Percentiles rank a stretch among this genome's conserved stretches.
Evolutionary conservation across 1,139 yeast species (phyloP).

Genomic region (Zygotorulaspora mrakii): DNA sequence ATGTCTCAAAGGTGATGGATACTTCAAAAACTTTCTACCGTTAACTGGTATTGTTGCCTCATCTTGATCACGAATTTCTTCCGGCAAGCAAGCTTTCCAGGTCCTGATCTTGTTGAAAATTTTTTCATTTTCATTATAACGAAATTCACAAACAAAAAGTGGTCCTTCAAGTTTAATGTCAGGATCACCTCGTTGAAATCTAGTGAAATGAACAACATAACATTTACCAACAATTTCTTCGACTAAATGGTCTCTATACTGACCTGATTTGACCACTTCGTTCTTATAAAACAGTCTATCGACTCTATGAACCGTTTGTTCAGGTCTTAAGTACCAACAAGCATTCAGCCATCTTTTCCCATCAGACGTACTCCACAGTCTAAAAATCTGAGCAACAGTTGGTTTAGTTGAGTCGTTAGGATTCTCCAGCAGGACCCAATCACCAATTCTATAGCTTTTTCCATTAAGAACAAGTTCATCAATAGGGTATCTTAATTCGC

Average conservation of each 20-base stretch:
- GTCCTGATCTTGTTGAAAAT: constrained; percentile 92
- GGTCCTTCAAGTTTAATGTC: constrained; percentile 77
- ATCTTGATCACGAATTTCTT: constrained; percentile 81
- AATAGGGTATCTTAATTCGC: constrained; percentile 70
- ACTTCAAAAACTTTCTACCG: constrained; percentile 59
- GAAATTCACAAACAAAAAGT: constrained; percentile 88
- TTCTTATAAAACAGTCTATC: constrained; percentile 87
- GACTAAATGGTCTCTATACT: constrained; percentile 87
- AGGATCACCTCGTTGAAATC: constrained; percentile 93
- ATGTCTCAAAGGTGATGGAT: constrained; percentile 79
- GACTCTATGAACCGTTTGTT: constrained; percentile 90
- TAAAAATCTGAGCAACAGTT: constrained; percentile 87
- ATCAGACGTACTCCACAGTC: constrained; percentile 81
- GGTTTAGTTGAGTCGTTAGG: constrained; percentile 87
- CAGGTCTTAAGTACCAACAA: constrained; percentile 97
- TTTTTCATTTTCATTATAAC: constrained; percentile 87
- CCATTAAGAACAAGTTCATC: constrained; percentile 73
- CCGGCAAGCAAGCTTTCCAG: constrained; percentile 98
- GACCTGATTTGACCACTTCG: constrained; percentile 95
- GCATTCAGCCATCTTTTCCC: constrained; percentile 87
- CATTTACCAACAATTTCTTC: constrained; percentile 90
- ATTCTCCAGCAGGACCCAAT: constrained; percentile 86
- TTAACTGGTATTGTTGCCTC: constrained; percentile 73
- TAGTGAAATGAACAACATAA: constrained; percentile 88
- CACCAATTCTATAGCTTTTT: constrained; percentile 77